phyloP scores from a whole-genome alignment of 139 green algal species.

The Eudorina sp. region DNA sequence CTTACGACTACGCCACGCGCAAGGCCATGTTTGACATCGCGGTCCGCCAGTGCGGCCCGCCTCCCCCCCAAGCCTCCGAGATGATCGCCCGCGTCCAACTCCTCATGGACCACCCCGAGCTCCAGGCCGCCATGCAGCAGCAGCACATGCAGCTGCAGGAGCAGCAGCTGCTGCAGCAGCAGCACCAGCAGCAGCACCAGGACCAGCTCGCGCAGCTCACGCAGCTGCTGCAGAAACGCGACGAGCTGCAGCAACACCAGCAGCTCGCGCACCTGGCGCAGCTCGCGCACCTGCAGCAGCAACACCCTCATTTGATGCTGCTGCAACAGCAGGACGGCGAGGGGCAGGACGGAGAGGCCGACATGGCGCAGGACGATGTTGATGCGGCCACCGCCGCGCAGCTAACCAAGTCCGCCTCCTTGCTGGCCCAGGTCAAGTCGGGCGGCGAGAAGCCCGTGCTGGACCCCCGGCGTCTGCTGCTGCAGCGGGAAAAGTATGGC shows the following conservation, averaged over 20 bases:
- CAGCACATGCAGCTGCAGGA: neutral
- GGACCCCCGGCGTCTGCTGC: neutral
- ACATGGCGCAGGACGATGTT: neutral
- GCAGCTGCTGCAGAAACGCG: slow-evolving; percentile 15
- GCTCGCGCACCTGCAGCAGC: slow-evolving; percentile 3
- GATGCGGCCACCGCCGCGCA: neutral
- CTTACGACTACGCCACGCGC: slow-evolving; percentile 36
- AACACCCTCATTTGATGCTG: slow-evolving; percentile 4
- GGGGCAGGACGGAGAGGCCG: neutral
- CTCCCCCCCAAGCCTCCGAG: neutral
- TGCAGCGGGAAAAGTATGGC: neutral
- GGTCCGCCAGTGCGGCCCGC: slow-evolving; percentile 39
- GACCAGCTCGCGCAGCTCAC: neutral
- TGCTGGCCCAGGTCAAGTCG: neutral
- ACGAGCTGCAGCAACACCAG: slow-evolving; percentile 2
- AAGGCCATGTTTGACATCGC: slow-evolving; percentile 50
- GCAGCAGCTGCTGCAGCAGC: slow-evolving; percentile 16
- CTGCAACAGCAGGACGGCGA: slow-evolving; percentile 5
- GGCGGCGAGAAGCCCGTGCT: neutral
- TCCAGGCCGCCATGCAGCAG: neutral
- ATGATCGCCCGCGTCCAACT: slow-evolving; percentile 18
- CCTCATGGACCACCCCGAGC: slow-evolving; percentile 15
- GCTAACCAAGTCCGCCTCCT: neutral
- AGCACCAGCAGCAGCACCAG: neutral
- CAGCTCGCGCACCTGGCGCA: slow-evolving; percentile 16